Conservation (phyloP, 805 yeast species). For the Yamadazyma ubonensis region DNA sequence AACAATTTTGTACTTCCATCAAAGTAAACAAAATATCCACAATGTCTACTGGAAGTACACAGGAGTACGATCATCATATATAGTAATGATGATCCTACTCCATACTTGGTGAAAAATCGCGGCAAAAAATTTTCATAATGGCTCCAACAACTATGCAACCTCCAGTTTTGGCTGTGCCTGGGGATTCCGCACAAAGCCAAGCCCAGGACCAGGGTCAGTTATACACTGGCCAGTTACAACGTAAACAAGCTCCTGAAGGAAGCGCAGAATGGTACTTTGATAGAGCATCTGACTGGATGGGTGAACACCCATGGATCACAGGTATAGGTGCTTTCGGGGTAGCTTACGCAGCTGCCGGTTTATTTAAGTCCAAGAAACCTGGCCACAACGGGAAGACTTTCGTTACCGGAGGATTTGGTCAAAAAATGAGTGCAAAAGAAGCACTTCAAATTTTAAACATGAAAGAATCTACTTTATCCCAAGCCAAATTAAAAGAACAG, state of each 20-base stretch:
- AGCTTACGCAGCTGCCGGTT: constrained; percentile 64
- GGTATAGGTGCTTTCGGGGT: constrained; percentile 67
- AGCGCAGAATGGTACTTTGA: constrained; percentile 66
- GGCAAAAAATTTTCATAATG: constrained; percentile 16
- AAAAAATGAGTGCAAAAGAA: constrained; percentile 87
- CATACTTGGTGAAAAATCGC: too few species aligned
- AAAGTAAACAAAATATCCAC: too few species aligned
- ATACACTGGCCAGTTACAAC: constrained; percentile 42
- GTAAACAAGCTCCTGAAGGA: constrained; percentile 42
- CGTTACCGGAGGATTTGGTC: constrained; percentile 84
- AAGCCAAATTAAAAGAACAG: constrained; percentile 67
- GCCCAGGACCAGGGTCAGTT: constrained; percentile 14
- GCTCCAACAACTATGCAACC: constrained; percentile 40
- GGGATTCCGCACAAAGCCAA: constrained; percentile 40
- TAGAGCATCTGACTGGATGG: constrained; percentile 54
- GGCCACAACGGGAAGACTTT: constrained; percentile 66
- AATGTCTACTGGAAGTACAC: too few species aligned
- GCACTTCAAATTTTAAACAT: constrained; percentile 82
- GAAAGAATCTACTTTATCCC: constrained; percentile 61
- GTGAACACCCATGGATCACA: constrained; percentile 74
- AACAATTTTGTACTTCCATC: too few species aligned
- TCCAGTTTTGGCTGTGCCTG: constrained; percentile 58
- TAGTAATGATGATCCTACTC: too few species aligned
- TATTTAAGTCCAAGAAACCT: constrained; percentile 65
- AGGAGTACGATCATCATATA: too few species aligned